Conservation (phyloP, 2,329 filamentous ascomycete genomes). For the Escovopsis sp. region DNA sequence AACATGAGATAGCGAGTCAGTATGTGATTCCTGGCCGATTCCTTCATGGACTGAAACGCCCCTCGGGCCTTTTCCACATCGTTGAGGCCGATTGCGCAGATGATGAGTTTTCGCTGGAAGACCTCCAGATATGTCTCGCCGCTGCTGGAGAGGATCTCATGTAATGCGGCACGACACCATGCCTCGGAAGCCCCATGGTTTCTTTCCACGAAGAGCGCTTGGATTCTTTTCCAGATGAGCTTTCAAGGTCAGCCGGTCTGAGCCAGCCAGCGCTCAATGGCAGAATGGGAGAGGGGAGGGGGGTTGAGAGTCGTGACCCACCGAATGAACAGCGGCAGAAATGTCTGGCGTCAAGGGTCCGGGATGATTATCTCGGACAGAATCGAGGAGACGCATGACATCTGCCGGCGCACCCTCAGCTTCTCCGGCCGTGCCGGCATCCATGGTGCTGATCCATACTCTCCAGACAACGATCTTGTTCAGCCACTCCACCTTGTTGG, state of each 20-base stretch:
- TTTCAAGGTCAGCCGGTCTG: constrained; percentile 19
- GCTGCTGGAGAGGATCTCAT: constrained; percentile 49
- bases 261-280: too few species aligned
- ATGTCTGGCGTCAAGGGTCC: constrained; percentile 41
- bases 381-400: constrained; percentile 12
- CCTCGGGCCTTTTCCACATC: constrained; percentile 12
- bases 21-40: constrained; percentile 41
- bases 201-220: constrained; percentile 37
- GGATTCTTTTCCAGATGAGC: constrained; percentile 73
- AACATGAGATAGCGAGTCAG: constrained; percentile 63
- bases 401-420: constrained; percentile 8
- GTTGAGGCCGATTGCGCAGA: constrained; percentile 45
- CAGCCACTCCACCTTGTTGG: constrained; percentile 42
- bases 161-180: constrained; percentile 60
- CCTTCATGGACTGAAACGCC: constrained; percentile 44
- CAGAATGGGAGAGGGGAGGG: background rate
- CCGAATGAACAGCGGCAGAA: constrained; percentile 53
- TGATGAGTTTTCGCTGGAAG: constrained; percentile 55
- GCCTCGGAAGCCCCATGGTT: constrained; percentile 40
- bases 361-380: constrained; percentile 28
- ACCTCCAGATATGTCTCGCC: constrained; percentile 54
- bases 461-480: constrained; percentile 56
- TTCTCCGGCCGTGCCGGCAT: constrained; percentile 16
- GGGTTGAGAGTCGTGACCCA: constrained; percentile 20
- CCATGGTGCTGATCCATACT: constrained; percentile 47